Conservation (phyloP, 805 yeast species). For the Cyberlindnera lachancei region DNA sequence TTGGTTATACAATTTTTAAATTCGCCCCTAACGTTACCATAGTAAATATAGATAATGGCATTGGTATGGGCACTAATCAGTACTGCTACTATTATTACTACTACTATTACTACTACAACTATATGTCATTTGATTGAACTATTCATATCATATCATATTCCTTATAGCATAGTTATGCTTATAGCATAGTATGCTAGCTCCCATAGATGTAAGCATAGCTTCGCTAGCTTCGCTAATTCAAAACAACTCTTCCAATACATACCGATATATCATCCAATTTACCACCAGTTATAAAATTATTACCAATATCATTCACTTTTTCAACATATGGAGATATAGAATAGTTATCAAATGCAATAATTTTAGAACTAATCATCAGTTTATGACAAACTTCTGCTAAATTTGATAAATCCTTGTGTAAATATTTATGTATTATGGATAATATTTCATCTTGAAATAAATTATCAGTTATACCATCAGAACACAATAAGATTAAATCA, state of each 20-base stretch:
- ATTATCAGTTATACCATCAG: conserved; percentile 50
- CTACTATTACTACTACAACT: too few relatives aligned
- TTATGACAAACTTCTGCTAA: conserved; percentile 33
- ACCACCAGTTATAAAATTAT: conserved; percentile 38
- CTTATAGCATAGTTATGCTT: background rate
- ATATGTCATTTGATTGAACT: too few relatives aligned
- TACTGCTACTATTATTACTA: too few relatives aligned
- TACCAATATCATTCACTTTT: conserved; percentile 34
- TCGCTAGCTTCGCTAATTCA: conserved; percentile 6
- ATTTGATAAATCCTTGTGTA: conserved; percentile 22
- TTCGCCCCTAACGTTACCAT: too few relatives aligned
- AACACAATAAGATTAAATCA: conserved; percentile 40
- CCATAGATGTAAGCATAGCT: too few relatives aligned
- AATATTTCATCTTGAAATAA: conserved; percentile 41
- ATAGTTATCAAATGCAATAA: conserved; percentile 44
- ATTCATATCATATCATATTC: background rate
- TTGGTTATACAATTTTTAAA: too few relatives aligned
- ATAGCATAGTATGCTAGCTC: too few relatives aligned
- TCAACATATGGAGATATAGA: conserved; percentile 49
- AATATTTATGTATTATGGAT: conserved; percentile 28
- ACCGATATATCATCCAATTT: conserved; percentile 49
- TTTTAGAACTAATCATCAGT: conserved; percentile 37
- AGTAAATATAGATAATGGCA: too few relatives aligned
- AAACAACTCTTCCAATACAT: conserved; percentile 37
- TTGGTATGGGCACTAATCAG: too few relatives aligned